Evolutionary conservation across 768 basidiomycete genomes (phyloP).

Genomic region (Agrocybe pediades): DNA sequence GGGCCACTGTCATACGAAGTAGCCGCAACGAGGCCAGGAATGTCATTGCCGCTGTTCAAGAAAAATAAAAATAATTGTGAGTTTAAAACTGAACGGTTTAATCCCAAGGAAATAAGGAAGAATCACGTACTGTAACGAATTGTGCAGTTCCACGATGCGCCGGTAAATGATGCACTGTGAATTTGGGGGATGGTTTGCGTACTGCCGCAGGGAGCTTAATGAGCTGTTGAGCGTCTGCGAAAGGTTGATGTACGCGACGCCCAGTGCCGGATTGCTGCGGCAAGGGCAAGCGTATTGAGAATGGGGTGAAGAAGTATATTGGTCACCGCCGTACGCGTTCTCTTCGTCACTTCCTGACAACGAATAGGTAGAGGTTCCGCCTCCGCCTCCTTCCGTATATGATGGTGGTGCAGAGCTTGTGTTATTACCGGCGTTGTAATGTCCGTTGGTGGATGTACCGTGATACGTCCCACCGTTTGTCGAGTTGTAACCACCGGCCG

Average conservation of each 20-base stretch:
- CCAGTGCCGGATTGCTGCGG: constrained; percentile 61
- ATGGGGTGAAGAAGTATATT: constrained; percentile 37
- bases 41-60: constrained; percentile 47
- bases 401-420: constrained; percentile 30
- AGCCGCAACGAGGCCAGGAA: constrained; percentile 45
- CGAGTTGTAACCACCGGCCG: constrained; percentile 28
- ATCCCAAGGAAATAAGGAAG: constrained; percentile 5
- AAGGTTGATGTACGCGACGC: constrained; percentile 59
- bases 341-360: constrained; percentile 42
- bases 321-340: constrained; percentile 32
- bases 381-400: constrained; percentile 38
- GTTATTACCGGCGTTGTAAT: constrained; percentile 7
- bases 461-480: constrained; percentile 15
- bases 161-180: constrained; percentile 57
- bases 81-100: not conserved
- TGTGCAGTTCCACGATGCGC: constrained; percentile 61
- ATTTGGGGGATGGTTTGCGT: constrained; percentile 52
- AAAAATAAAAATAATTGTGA: no score
- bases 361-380: constrained; percentile 28
- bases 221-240: constrained; percentile 65
- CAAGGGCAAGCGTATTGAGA: constrained; percentile 53
- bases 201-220: constrained; percentile 58
- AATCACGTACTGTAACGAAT: constrained; percentile 64
- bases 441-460: constrained; percentile 16
- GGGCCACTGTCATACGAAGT: constrained; percentile 60